phyloP scores from a whole-genome alignment of 805 yeast genomes.

The Wickerhamomyces bisporus region DNA sequence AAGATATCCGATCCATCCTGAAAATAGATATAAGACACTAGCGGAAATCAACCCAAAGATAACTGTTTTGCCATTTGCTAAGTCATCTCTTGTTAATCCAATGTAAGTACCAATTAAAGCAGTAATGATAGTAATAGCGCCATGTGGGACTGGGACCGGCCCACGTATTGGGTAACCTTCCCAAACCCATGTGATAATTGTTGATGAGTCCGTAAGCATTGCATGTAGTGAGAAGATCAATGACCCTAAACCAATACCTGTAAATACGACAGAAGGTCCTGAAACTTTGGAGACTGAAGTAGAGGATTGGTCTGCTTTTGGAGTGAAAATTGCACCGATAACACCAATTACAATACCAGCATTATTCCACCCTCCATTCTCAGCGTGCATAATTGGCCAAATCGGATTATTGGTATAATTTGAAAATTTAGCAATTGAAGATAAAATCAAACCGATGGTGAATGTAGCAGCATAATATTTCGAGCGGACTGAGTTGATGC shows the following conservation, averaged over 20 bases:
- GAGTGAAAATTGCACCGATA: constrained; percentile 58
- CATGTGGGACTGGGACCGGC: constrained; percentile 81
- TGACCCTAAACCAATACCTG: constrained; percentile 73
- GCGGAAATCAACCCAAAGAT: constrained; percentile 40
- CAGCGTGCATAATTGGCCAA: constrained; percentile 89
- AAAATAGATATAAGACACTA: constrained; percentile 39
- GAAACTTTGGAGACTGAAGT: constrained; percentile 5
- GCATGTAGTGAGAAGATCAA: constrained; percentile 68
- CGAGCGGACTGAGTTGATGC: constrained; percentile 16
- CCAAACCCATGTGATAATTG: constrained; percentile 94
- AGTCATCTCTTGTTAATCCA: constrained; percentile 28
- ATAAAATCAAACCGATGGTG: constrained; percentile 63
- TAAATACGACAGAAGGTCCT: constrained; percentile 41
- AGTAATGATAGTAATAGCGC: constrained; percentile 56
- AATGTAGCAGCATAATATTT: constrained; percentile 44
- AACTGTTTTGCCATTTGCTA: constrained; percentile 30
- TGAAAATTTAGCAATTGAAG: constrained; percentile 71
- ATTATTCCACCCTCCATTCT: constrained; percentile 82
- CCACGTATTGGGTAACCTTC: constrained; percentile 85
- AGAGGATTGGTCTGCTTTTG: constrained; percentile 18
- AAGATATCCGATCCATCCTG: constrained; percentile 67
- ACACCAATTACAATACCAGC: constrained; percentile 63
- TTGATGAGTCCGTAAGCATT: constrained; percentile 76
- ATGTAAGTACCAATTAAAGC: constrained; percentile 53
- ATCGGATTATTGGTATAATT: constrained; percentile 85